Evolutionary conservation across 441 rosid species (phyloP).

Genomic region (Pelargonium cotyledonis): DNA sequence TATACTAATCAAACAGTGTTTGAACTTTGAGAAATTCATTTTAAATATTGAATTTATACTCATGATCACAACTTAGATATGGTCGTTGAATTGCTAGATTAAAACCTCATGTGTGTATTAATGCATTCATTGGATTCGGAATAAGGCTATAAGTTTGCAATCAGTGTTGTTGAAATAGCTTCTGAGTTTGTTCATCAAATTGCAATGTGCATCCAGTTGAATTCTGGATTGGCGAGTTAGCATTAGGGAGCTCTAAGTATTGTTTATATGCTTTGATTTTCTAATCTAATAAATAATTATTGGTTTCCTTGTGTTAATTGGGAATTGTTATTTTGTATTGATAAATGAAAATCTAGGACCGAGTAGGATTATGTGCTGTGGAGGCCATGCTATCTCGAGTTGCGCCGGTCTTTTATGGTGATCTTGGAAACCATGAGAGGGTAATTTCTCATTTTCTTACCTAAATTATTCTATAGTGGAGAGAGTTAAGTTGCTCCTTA

Average conservation of each 20-base stretch:
- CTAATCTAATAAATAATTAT: too few relatives aligned
- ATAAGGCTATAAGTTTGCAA: too few relatives aligned
- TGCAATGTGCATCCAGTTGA: background rate
- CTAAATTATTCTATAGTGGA: background rate
- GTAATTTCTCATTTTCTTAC: slow-evolving; percentile 27
- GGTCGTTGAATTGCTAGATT: too few relatives aligned
- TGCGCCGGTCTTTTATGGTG: slow-evolving; percentile 73
- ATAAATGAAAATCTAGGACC: slow-evolving; percentile 39
- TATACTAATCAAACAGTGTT: background rate
- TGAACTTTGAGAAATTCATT: background rate
- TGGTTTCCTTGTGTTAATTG: too few relatives aligned
- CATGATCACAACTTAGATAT: too few relatives aligned
- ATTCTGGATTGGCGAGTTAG: background rate
- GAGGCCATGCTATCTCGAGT: slow-evolving; percentile 31
- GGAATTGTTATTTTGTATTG: background rate
- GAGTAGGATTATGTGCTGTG: slow-evolving; percentile 41
- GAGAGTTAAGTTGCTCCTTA: background rate
- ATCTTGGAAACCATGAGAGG: slow-evolving; percentile 83
- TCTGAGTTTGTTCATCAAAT: too few relatives aligned
- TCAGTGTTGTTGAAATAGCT: background rate
- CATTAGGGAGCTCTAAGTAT: background rate
- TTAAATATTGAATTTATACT: background rate
- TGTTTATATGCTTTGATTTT: too few relatives aligned
- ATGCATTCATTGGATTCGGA: too few relatives aligned
- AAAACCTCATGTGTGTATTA: background rate